phyloP scores from a whole-genome alignment of 2,329 filamentous ascomycete genomes.

The Trichoderma lentiforme region DNA sequence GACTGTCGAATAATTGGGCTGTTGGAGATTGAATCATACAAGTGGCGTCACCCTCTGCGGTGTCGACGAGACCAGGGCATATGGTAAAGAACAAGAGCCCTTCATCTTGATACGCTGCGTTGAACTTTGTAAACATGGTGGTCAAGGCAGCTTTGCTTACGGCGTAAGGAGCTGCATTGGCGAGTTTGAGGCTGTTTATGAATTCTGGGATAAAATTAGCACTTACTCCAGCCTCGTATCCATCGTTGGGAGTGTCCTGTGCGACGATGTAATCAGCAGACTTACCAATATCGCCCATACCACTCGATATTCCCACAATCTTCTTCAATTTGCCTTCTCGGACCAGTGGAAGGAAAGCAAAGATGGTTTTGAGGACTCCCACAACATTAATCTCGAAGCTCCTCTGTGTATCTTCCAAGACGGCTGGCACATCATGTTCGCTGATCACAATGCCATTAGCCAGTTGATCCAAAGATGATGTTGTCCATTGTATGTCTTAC shows the following conservation, averaged over 20 bases:
- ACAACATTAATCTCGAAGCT: not conserved
- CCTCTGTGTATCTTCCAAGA: not conserved
- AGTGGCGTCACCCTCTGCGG: not conserved
- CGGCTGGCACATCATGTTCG: not conserved
- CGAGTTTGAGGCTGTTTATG: not conserved
- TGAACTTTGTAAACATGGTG: not conserved
- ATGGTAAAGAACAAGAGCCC: not conserved
- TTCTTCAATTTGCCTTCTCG: not conserved
- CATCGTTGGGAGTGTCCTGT: not conserved
- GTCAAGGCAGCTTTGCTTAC: not conserved
- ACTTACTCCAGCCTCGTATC: fast-evolving
- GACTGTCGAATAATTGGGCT: not conserved
- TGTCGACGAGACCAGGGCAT: not conserved
- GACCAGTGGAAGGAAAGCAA: not conserved
- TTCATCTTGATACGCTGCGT: not conserved
- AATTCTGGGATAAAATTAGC: not conserved
- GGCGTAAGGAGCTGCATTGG: not conserved
- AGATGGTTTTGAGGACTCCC: not conserved
- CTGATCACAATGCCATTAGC: not conserved
- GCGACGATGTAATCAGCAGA: not conserved
- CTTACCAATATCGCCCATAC: not conserved
- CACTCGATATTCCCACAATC: not conserved
- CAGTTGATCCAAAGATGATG: fast-evolving
- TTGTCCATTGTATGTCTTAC: not conserved
- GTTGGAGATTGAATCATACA: not conserved